Base-by-base conservation (phyloP, 352 stramenopile genomes). In the Phytophthora macrochlamydospora region DNA sequence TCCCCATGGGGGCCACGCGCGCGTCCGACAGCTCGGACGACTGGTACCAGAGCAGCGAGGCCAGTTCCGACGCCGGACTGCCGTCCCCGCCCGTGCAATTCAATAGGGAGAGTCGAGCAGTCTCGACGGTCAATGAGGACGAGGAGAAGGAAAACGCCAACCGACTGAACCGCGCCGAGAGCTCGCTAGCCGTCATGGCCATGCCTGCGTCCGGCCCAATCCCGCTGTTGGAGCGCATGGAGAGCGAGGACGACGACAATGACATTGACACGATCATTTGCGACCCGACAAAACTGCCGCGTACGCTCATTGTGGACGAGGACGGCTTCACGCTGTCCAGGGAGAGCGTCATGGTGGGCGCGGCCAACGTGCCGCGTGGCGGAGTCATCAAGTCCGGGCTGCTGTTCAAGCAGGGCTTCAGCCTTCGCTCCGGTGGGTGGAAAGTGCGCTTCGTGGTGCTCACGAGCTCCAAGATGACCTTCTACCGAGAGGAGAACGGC, bases 361-460 rank as follows among this genome's bases (percentile, higher is more conserved):
- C 78, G 3, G 75, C 77, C 32, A 71, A 56, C 12, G 49, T 85
- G 7, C 69, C 70, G 29, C 75, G 67, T 18, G 61, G 68, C 3
- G 58, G 78, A 6, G 76, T 88, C 29, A 88, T 93, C 70, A 91
- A 91, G 77, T 75, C 77, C 2, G 85, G 85, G 0, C 35, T 93
- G 52, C 67, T 93, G 11, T 93, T 93, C 52, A 93, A 93, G 46
- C 85, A 91, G 54, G 85, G 82, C 58, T 89, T 89, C 58, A 75
- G 75, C 1, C 63, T 90, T 29, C 68, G 71, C 9, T 50, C 59
- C 0, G 85, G 84, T 32, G 82, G 82, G 40, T 95, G 87, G 87
- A 95, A 95, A 37, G 82, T 92, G 35, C 87, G 87, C 32, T 90
- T 78, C 67, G 84, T 88, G 13, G 72, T 84, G 54, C 73, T 94